Evolutionary conservation across 2,329 filamentous ascomycete genomes (phyloP).

Genomic region (Fusarium sp.): DNA sequence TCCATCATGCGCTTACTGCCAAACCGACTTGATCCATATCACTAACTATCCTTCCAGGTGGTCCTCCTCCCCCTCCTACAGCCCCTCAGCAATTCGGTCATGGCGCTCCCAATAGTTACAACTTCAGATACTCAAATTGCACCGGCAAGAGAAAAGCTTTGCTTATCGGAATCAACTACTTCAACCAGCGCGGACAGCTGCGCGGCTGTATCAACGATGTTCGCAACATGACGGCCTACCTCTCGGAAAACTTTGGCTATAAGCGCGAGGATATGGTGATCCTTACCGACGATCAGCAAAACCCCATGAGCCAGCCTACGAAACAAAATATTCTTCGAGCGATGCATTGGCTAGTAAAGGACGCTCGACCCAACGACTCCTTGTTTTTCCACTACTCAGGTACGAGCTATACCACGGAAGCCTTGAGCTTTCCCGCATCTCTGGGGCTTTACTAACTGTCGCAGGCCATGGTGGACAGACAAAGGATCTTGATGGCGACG

Average conservation of each 20-base stretch:
- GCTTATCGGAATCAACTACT: slow-evolving; percentile 96
- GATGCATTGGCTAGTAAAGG: slow-evolving; percentile 98
- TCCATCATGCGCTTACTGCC: slow-evolving; percentile 1
- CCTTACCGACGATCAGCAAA: slow-evolving; percentile 95
- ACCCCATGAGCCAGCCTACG: slow-evolving; percentile 95
- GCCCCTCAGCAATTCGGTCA: slow-evolving; percentile 80
- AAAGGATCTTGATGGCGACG: slow-evolving; percentile 81
- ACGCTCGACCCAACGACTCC: slow-evolving; percentile 91
- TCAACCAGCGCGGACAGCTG: slow-evolving; percentile 89
- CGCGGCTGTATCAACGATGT: slow-evolving; percentile 97
- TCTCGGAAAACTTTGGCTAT: slow-evolving; percentile 91
- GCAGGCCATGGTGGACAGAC: slow-evolving; percentile 84
- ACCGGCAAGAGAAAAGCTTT: slow-evolving; percentile 90
- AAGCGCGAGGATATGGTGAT: slow-evolving; percentile 97
- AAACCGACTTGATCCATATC: neutral
- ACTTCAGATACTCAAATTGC: slow-evolving; percentile 92
- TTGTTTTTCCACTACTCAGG: slow-evolving; percentile 98
- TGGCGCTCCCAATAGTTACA: slow-evolving; percentile 83
- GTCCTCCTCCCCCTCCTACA: slow-evolving; percentile 75
- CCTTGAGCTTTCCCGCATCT: neutral
- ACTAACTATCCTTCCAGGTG: slow-evolving; percentile 47
- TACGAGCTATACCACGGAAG: slow-evolving; percentile 56
- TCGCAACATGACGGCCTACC: slow-evolving; percentile 93
- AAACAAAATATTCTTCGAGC: slow-evolving; percentile 95
- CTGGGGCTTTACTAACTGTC: slow-evolving; percentile 23